These are phyloP conservation scores for Zoysia japonica DNA, from an alignment of 176 grass and related monocot species.

Conservation along the genomic window DNA sequence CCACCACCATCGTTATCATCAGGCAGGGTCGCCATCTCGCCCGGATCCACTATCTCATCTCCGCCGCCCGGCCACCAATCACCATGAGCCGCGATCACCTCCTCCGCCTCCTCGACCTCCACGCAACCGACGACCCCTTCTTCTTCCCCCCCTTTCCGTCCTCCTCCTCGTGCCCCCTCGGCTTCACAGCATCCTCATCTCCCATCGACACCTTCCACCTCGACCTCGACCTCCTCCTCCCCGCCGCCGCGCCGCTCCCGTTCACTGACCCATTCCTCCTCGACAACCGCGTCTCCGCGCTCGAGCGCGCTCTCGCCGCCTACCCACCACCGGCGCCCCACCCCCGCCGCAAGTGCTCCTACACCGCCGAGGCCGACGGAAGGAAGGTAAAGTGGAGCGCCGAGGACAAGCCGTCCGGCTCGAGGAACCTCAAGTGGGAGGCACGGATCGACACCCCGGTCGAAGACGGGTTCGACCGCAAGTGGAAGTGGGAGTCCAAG, in stretches of 20 bases:
- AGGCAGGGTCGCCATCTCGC: too few relatives aligned
- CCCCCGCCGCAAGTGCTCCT: conserved; percentile 55
- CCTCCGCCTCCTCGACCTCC: conserved; percentile 5
- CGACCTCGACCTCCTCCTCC: conserved; percentile 33
- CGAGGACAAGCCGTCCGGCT: conserved; percentile 49
- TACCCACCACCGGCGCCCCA: not conserved
- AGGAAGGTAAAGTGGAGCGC: conserved; percentile 71
- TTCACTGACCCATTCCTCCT: conserved; percentile 40
- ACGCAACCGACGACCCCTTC: not conserved
- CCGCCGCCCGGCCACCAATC: not conserved
- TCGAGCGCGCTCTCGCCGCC: conserved; percentile 54
- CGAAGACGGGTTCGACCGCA: conserved; percentile 73
- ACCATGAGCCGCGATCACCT: conserved; percentile 24
- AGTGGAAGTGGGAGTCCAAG: conserved; percentile 76
- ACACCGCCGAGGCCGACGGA: conserved; percentile 50
- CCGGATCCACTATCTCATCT: too few relatives aligned
- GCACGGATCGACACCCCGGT: conserved; percentile 51
- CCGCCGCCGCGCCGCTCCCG: not conserved
- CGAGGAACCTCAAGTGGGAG: conserved; percentile 51
- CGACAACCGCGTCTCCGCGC: conserved; percentile 55
- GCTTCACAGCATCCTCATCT: not conserved
- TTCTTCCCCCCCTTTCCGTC: conserved; percentile 1
- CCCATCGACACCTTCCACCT: conserved; percentile 27
- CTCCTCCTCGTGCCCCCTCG: conserved; percentile 40
- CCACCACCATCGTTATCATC: too few relatives aligned